A percentile compares a stretch with the other conserved stretches of the same genome.
Evolutionary conservation across 2,329 filamentous ascomycete genomes (phyloP).

Genomic region (Talaromyces verruculosus): DNA sequence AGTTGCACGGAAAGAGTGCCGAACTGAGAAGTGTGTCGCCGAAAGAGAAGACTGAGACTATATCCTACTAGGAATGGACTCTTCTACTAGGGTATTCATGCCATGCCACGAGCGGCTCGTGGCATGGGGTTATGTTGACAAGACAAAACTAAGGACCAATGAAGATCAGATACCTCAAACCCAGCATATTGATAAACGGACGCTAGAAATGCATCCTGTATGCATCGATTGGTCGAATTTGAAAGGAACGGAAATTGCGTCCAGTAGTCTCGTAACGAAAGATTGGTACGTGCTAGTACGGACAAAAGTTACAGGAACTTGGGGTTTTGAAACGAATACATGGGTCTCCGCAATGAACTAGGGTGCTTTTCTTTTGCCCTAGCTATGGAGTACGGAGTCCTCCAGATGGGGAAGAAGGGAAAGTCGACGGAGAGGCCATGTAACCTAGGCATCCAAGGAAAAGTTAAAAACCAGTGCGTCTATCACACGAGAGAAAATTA

Average conservation of each 20-base stretch:
- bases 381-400: conserved; percentile 16
- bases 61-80: neutral
- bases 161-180: neutral
- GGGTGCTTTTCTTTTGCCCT: neutral
- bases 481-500: neutral
- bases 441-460: conserved; percentile 6
- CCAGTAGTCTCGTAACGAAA: conserved; percentile 1
- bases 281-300: conserved; percentile 3
- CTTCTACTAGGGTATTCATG: conserved; percentile 1
- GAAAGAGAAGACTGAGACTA: neutral
- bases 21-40: conserved; percentile 11
- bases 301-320: neutral
- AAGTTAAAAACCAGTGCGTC: conserved; percentile 7
- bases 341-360: conserved; percentile 16
- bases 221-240: neutral
- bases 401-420: conserved; percentile 14
- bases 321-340: conserved; percentile 11
- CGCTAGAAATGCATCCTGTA: neutral
- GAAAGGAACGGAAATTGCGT: conserved; percentile 4
- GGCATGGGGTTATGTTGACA: conserved; percentile 6
- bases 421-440: conserved; percentile 8
- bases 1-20: conserved; percentile 7
- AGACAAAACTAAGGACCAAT: neutral
- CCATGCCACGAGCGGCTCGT: conserved; percentile 12
- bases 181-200: neutral